Conservation (phyloP, 371 early-diverging fungal genomes). For the Chytridiales sp. region DNA sequence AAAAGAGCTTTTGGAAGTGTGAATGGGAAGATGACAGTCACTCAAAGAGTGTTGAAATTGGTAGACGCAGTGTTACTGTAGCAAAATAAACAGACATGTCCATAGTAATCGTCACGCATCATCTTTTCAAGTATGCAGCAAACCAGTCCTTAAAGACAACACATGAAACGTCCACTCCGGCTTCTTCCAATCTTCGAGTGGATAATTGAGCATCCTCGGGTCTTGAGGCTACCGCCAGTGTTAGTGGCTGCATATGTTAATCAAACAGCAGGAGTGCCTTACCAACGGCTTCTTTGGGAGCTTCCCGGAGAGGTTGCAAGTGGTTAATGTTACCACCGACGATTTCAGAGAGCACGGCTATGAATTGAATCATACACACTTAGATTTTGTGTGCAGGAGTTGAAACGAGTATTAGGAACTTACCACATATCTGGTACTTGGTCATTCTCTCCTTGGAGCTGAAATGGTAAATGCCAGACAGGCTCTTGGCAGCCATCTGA, state of each 20-base stretch:
- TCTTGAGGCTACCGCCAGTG: constrained; percentile 22
- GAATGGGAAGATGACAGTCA: background rate
- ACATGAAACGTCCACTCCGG: constrained; percentile 20
- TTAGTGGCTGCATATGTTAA: background rate
- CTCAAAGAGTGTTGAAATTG: background rate
- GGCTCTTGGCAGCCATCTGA: constrained; percentile 52
- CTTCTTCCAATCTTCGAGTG: constrained; percentile 27
- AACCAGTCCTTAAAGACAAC: constrained; percentile 32
- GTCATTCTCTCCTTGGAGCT: constrained; percentile 63
- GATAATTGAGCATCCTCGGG: constrained; percentile 37
- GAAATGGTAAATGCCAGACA: constrained; percentile 68
- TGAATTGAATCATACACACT: constrained; percentile 1
- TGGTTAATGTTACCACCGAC: constrained; percentile 20
- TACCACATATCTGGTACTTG: constrained; percentile 72
- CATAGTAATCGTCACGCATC: background rate
- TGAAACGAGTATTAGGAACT: background rate
- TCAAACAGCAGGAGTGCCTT: background rate
- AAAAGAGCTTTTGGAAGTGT: background rate
- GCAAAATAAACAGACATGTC: background rate
- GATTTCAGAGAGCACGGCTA: constrained; percentile 23
- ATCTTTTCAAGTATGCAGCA: background rate
- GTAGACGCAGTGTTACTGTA: background rate
- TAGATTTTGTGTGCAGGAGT: background rate
- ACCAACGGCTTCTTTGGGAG: constrained; percentile 27
- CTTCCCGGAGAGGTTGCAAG: constrained; percentile 22